Evolutionary conservation across 192 early-diverging fungal species (phyloP).

Genomic region (Podila clonocystis): DNA sequence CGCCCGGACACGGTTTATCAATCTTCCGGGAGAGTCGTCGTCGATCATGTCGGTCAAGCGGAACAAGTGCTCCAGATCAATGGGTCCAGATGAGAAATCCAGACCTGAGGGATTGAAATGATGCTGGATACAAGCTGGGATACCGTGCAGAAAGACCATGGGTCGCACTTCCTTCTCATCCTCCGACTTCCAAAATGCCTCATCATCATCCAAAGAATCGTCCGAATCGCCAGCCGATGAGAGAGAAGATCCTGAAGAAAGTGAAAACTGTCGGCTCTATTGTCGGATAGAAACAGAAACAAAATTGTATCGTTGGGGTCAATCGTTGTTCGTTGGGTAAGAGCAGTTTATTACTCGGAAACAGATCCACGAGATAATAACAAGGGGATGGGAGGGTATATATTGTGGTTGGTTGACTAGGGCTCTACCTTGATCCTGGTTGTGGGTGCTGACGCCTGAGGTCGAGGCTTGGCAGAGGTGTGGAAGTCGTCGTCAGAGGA

Average conservation of each 20-base stretch:
- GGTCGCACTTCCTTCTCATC: slow-evolving; percentile 39
- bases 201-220: slow-evolving; percentile 33
- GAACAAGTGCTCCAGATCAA: slow-evolving; percentile 46
- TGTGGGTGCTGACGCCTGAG: slow-evolving; percentile 25
- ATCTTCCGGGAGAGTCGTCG: slow-evolving; percentile 32
- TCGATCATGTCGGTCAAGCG: slow-evolving; percentile 43
- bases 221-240: slow-evolving; percentile 51
- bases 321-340: background rate
- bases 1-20: slow-evolving; percentile 24
- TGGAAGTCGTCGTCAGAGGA: slow-evolving; percentile 49
- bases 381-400: background rate
- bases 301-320: background rate
- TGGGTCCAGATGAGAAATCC: slow-evolving; percentile 43
- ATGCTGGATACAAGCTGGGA: slow-evolving; percentile 50
- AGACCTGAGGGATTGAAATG: slow-evolving; percentile 48
- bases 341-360: slow-evolving; percentile 25
- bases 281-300: background rate
- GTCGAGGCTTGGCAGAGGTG: slow-evolving; percentile 39
- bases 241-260: slow-evolving; percentile 45
- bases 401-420: slow-evolving; percentile 9
- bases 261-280: slow-evolving; percentile 50
- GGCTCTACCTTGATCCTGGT: slow-evolving; percentile 53
- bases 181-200: slow-evolving; percentile 43
- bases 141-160: slow-evolving; percentile 35
- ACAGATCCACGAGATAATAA: background rate